Percentiles rank a stretch among this genome's conserved stretches.
Conservation (phyloP, 176 grass and related monocot species). For the Ananas comosus region DNA sequence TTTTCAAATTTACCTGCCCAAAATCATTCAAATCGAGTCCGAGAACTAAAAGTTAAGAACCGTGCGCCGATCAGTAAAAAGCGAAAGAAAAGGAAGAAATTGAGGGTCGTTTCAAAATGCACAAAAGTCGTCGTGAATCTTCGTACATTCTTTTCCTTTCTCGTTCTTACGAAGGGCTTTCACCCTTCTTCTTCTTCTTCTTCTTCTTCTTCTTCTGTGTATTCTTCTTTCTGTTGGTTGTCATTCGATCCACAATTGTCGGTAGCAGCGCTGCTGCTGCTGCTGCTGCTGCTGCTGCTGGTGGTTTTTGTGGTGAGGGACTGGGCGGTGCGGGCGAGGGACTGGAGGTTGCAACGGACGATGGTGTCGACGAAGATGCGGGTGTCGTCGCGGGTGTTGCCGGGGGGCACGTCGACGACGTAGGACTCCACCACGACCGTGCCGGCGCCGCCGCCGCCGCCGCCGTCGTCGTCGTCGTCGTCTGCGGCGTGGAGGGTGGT, state of each 20-base stretch:
- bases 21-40: no score
- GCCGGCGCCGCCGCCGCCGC: neutral
- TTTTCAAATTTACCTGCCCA: no score
- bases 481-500: conserved; percentile 52
- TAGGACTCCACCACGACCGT: conserved; percentile 84
- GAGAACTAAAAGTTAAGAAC: no score
- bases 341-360: conserved; percentile 64
- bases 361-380: conserved; percentile 65
- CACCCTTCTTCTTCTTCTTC: no score
- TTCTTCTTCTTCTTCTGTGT: neutral
- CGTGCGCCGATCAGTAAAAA: no score
- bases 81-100: no score
- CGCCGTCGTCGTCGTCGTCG: neutral
- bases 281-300: conserved; percentile 13
- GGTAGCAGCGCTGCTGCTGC: neutral
- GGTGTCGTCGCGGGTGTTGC: conserved; percentile 76
- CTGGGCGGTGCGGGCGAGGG: conserved; percentile 46
- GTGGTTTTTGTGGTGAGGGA: conserved; percentile 2
- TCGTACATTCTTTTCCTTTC: no score
- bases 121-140: no score
- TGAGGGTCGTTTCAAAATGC: no score
- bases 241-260: no score
- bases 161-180: no score
- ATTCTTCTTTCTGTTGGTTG: neutral
- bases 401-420: conserved; percentile 66